Percentiles rank a stretch among this genome's conserved stretches.
phyloP scores from a whole-genome alignment of 1,284 basidiomycete species.

The Xerocomus nothofagi region DNA sequence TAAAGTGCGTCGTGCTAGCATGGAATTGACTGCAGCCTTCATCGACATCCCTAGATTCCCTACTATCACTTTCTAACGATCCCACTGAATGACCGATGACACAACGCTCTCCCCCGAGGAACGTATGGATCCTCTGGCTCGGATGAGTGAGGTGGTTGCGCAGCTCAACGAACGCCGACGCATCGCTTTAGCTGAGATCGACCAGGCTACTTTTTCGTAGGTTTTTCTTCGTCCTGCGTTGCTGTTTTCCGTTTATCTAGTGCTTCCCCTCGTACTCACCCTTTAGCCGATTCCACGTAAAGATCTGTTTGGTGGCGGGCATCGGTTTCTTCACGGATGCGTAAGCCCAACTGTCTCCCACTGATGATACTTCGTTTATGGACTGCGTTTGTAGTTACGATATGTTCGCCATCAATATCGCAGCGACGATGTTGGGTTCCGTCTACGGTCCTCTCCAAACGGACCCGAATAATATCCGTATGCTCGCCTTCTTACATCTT shows the following conservation, averaged over 20 bases:
- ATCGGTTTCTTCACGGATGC: conserved; percentile 83
- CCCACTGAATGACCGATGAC: conserved; percentile 1
- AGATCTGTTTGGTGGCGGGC: conserved; percentile 69
- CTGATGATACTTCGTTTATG: background rate
- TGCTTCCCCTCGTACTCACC: background rate
- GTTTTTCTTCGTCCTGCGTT: background rate
- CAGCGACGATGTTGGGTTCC: conserved; percentile 70
- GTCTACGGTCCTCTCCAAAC: conserved; percentile 51
- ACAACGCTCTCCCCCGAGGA: background rate
- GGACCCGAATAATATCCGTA: background rate
- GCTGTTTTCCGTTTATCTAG: conserved; percentile 11
- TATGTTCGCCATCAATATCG: conserved; percentile 74
- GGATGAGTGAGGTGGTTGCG: background rate
- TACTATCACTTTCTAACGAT: background rate
- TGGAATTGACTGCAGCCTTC: too few relatives aligned
- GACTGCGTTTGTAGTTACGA: conserved; percentile 48
- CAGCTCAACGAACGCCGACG: conserved; percentile 48
- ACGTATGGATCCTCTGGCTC: background rate
- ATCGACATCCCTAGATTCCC: background rate
- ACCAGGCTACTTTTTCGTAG: conserved; percentile 59
- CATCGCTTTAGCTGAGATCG: conserved; percentile 68
- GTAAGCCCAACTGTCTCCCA: conserved; percentile 39
- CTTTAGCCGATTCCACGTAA: conserved; percentile 60
- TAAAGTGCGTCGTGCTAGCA: too few relatives aligned
- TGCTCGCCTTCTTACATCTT: background rate